Evolutionary conservation across 2,329 filamentous ascomycete species (phyloP).

Genomic region (Colletotrichum sp.): DNA sequence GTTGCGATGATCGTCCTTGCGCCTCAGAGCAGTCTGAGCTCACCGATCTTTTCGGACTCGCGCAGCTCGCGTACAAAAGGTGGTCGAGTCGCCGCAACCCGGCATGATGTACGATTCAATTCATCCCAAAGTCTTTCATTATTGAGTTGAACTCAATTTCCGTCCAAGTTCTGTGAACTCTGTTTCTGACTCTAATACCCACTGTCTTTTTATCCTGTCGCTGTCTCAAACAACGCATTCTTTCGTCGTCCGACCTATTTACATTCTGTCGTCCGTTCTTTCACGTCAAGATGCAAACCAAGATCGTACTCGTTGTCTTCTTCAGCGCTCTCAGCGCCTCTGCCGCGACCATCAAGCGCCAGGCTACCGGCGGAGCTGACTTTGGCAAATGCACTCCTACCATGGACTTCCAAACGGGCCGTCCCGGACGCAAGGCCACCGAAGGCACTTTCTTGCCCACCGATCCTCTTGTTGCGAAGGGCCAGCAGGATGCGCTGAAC

Average conservation of each 20-base stretch:
- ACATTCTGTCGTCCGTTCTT: not conserved
- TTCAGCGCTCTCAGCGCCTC: constrained; percentile 7
- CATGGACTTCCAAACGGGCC: constrained; percentile 62
- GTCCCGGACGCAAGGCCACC: constrained; percentile 50
- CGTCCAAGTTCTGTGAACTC: constrained; percentile 3
- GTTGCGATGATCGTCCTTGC: not conserved
- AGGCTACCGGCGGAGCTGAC: constrained; percentile 39
- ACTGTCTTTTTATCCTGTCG: not conserved
- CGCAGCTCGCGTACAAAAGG: not conserved
- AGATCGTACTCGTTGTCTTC: not conserved
- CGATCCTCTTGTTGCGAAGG: constrained; percentile 58
- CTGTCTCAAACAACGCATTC: not conserved
- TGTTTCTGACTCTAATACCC: not conserved
- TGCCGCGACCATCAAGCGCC: not conserved
- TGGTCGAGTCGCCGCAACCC: not conserved
- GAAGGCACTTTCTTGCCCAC: constrained; percentile 65
- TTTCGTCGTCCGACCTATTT: not conserved
- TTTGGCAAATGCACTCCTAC: constrained; percentile 55
- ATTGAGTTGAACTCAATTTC: constrained; percentile 3
- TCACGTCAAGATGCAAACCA: constrained; percentile 1
- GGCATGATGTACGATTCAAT: not conserved
- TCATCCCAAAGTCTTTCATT: constrained; percentile 1
- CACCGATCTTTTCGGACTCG: not conserved
- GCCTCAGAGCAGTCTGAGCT: not conserved
- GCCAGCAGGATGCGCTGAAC: constrained; percentile 64